These are phyloP conservation scores for Paecilomyces sp. DNA, from an alignment of 2,329 filamentous ascomycete species.

Conservation along the genomic window DNA sequence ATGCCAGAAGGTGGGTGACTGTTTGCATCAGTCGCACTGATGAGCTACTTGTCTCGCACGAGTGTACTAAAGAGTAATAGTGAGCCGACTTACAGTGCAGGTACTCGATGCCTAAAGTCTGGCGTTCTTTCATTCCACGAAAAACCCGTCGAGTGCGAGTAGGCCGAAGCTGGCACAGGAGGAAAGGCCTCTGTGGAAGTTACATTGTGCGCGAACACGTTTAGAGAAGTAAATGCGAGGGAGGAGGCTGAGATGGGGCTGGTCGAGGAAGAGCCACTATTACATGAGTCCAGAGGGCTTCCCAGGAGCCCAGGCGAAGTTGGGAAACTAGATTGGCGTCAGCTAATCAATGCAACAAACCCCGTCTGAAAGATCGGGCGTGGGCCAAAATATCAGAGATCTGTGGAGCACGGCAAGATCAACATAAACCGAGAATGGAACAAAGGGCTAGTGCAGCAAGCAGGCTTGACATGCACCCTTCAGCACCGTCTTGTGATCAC, in stretches of 20 bases:
- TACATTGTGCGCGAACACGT: conserved; percentile 24
- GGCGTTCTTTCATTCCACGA: conserved; percentile 30
- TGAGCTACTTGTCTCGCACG: background rate
- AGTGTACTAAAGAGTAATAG: background rate
- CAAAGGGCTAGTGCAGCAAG: conserved; percentile 1
- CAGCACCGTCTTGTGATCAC: conserved; percentile 5
- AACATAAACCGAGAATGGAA: conserved; percentile 3
- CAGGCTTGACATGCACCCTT: background rate
- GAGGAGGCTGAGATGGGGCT: conserved; percentile 47
- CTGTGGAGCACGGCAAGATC: background rate
- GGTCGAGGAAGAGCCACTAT: conserved; percentile 46
- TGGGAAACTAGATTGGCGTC: conserved; percentile 41
- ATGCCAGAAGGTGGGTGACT: conserved; percentile 43
- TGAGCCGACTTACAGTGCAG: conserved; percentile 30
- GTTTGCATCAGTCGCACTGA: conserved; percentile 9
- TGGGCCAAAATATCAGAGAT: conserved; percentile 7
- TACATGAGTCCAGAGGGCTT: conserved; percentile 45
- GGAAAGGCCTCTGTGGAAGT: conserved; percentile 24
- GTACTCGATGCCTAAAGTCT: conserved; percentile 29
- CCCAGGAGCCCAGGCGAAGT: conserved; percentile 43
- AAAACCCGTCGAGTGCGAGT: conserved; percentile 24
- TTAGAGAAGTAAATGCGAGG: conserved; percentile 36
- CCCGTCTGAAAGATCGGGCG: conserved; percentile 9
- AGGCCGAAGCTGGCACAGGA: conserved; percentile 23
- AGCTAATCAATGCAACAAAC: conserved; percentile 8